A percentile compares a stretch with the other conserved stretches of the same genome.
Evolutionary conservation across 495 filamentous ascomycete genomes (phyloP).

Genomic region (Tuber microsphaerosporum): DNA sequence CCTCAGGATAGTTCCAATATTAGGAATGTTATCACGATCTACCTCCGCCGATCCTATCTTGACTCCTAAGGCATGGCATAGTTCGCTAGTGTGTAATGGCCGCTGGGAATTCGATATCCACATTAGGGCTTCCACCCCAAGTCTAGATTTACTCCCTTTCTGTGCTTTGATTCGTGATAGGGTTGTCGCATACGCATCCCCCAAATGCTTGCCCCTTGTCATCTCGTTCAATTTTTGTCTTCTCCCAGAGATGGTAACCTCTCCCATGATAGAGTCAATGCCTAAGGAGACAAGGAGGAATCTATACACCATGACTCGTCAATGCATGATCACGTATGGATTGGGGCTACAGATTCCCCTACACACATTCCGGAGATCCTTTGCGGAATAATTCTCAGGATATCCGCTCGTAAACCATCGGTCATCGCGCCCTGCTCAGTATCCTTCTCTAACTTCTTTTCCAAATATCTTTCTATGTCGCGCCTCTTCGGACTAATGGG

Average conservation of each 20-base stretch:
- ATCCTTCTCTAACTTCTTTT: background rate
- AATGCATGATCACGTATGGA: background rate
- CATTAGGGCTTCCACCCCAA: background rate
- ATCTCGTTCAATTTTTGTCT: background rate
- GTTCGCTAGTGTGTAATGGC: too few species aligned
- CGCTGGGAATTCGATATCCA: too few species aligned
- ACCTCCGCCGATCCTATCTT: background rate
- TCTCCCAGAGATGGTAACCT: background rate
- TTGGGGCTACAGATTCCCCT: background rate
- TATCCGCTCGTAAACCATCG: background rate
- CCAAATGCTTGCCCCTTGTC: background rate
- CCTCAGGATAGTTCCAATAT: background rate
- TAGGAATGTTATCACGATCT: background rate
- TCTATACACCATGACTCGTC: background rate
- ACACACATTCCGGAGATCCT: background rate
- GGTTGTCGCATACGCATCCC: background rate
- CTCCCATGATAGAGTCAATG: background rate
- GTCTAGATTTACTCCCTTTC: background rate
- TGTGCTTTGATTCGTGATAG: background rate
- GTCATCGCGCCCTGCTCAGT: background rate
- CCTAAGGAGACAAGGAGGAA: background rate
- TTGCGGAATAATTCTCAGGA: background rate
- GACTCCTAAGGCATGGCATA: too few species aligned
- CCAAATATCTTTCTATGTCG: background rate
- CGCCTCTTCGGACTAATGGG: background rate